Percentiles rank a stretch among this genome's conserved stretches.
phyloP scores from a whole-genome alignment of 305 asterid species.

The Solanum hybrid region DNA sequence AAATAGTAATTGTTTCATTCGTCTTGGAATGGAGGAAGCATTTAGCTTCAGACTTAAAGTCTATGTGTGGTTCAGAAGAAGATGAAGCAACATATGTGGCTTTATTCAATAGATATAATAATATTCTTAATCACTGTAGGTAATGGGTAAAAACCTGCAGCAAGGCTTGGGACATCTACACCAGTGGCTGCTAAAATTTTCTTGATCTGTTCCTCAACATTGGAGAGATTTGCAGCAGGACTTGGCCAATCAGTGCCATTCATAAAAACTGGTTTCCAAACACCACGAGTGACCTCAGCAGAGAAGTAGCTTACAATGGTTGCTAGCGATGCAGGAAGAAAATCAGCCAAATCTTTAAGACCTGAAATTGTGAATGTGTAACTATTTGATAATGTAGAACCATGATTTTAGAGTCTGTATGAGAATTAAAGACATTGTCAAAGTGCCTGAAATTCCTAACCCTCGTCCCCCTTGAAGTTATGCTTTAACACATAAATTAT shows the following conservation, averaged over 20 bases:
- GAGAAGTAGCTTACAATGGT: conserved; percentile 93
- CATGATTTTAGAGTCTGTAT: background rate
- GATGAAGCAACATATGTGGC: background rate
- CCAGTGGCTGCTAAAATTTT: conserved; percentile 91
- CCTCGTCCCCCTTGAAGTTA: background rate
- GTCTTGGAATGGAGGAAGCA: background rate
- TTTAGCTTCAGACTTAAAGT: background rate
- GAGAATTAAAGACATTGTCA: background rate
- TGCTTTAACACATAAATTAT: background rate
- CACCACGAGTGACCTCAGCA: conserved; percentile 98
- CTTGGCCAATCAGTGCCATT: conserved; percentile 99
- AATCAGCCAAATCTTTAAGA: conserved; percentile 93
- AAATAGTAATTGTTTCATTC: background rate
- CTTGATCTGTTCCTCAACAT: conserved; percentile 92
- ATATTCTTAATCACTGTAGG: background rate
- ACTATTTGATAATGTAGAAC: background rate
- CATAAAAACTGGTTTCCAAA: conserved; percentile 94
- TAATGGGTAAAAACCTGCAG: conserved; percentile 46
- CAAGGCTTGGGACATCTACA: conserved; percentile 91
- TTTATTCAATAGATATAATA: background rate
- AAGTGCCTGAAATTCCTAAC: background rate
- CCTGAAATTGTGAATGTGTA: conserved; percentile 29
- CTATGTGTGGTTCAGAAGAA: background rate
- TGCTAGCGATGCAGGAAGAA: conserved; percentile 94
- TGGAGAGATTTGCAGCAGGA: conserved; percentile 86